Base-by-base conservation (phyloP, 148 eudicot genomes). In the Dianthus caryophyllus region DNA sequence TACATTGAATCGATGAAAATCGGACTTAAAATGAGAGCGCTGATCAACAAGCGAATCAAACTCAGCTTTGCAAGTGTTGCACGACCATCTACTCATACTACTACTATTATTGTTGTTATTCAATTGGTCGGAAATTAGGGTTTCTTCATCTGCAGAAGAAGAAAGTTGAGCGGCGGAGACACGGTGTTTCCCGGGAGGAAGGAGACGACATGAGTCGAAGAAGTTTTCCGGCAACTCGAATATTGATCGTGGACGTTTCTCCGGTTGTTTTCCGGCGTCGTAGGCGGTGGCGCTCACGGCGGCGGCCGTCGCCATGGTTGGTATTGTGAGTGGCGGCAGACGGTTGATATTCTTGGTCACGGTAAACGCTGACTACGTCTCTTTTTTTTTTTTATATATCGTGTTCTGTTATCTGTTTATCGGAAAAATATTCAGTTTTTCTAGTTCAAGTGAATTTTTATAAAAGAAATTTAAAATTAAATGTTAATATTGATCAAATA, bases 1-100 rank as follows among this genome's bases (percentile, higher is more conserved):
- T 77, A 92, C 98, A 82, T 92, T 92, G 75, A 92, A 80, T 29
- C 98, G 94, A 67, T 92, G 98, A 72, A 89, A 36, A 29, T 92
- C 98, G 33, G 98, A 92, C 75, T 89, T 92, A 79, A 89, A 92
- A 74, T 92, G 98, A 36, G 81, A 75, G 2, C 98, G 89, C 66
- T 92, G 98, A 26, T 89, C 94, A 6, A 63, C 64, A 16, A 92
- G 84, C 39, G 89, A 85, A 29, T 87, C 96, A 65, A 92, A 92
- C 63, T 87, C 93, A 13, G 80, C 77, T 71, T 80, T 84, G 68
- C 98, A 92, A 26, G 85, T 87, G 50, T 84, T 89, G 57, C 98
- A 92, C n/a, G 89, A 81, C 91, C 78, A 87, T 72, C 84, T 85
- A 17, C 41, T 65, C 65, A 54, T 75, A 27, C 21, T 31, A 48